Base-by-base conservation (phyloP, 805 yeast species). In the Teunomyces tritomae region DNA sequence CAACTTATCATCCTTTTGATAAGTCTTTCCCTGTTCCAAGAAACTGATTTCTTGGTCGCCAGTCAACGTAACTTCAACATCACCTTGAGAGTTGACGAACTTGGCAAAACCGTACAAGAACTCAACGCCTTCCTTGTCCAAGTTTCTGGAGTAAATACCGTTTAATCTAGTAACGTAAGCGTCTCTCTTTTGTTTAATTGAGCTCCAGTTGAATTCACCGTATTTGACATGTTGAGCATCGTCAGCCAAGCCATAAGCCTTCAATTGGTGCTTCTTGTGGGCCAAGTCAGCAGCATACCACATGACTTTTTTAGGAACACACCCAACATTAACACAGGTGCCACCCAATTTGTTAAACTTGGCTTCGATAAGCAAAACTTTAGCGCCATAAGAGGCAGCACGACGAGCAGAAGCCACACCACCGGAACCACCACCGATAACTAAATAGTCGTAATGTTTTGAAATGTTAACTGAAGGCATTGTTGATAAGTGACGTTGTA, bases 331-430 rank as follows among this genome's bases (percentile, higher is more conserved):
- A 52, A 94, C 99, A 79, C 99, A 94, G 36, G 99, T 94, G 27
- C 99, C 99, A 49, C 99, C 99, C 70, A 94, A 78, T 57, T 67
- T 68, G 45, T 68, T 56, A 54, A 76, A 84, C 45, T 82, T 80
- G 35, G 88, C 82, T 68, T 94, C 99, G 46, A 94, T 77, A 16
- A 94, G 62, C 45, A 91, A 73, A 1, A 94, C 85, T 57, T 89
- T 89, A 24, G 95, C 96, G 24, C 99, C 99, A 58, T 91, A 82
- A 28, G 82, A 78, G 32, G 98, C 97, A 9, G 99, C 98, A 59
- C 98, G 83, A 68, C 99, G 84, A 11, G 97, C 95, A 16, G 95
- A 84, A n/a, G 99, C 97, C 39, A 94, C 97, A 57, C 99, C 99
- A 41, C 98, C 99, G 32, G 97, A 89, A 10, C 99, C 99, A 49